A percentile compares a stretch with the other conserved stretches of the same genome.
phyloP scores from a whole-genome alignment of 139 green algal genomes.

The Tetratostichococcus sp. region DNA sequence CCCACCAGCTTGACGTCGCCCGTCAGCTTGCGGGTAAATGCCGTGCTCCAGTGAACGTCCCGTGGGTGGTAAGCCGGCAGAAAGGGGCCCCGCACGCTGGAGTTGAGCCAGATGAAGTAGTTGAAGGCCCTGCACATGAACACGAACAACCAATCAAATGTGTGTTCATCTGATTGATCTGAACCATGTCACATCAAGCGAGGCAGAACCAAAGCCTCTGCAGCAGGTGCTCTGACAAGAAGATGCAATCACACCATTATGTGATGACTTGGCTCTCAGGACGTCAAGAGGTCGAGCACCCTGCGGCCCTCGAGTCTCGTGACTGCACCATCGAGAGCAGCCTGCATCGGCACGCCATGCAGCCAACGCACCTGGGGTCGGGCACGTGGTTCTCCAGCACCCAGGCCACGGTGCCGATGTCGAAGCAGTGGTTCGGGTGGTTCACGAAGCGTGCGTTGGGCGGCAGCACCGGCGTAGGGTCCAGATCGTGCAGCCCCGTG shows the following conservation, averaged over 20 bases:
- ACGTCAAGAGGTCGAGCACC: no score
- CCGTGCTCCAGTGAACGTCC: constrained; percentile 34
- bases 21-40: constrained; percentile 26
- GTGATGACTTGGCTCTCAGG: no score
- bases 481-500: not conserved
- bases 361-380: not conserved
- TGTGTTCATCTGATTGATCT: no score
- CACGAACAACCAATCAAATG: no score
- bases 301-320: no score
- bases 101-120: constrained; percentile 54
- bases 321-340: no score
- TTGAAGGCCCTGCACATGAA: constrained; percentile 4
- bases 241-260: no score
- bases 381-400: not conserved
- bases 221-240: no score
- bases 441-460: constrained; percentile 24
- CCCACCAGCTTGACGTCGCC: constrained; percentile 39
- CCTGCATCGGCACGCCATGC: no score
- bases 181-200: no score
- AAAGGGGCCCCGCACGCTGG: constrained; percentile 43
- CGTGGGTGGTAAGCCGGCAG: constrained; percentile 35
- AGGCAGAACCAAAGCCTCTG: no score
- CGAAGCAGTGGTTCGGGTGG: constrained; percentile 6
- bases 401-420: constrained; percentile 16
- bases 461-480: constrained; percentile 18